Conservation (phyloP, 345 rosid genomes). For the Bruguiera parviflora region DNA sequence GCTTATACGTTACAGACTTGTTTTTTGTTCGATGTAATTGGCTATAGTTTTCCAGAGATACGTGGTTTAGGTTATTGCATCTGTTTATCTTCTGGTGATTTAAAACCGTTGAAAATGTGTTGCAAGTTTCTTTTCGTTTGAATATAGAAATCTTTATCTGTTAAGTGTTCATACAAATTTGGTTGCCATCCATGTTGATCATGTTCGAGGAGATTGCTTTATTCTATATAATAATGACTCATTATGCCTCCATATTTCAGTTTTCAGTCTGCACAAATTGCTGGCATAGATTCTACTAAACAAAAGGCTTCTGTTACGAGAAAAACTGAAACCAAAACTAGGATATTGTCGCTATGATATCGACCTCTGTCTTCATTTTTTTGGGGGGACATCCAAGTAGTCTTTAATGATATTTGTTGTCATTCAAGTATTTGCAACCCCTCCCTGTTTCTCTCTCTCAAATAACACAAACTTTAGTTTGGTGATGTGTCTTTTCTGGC, state of each 20-base stretch:
- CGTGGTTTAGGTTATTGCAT: not conserved
- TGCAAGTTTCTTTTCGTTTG: too few species aligned
- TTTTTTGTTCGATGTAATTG: constrained; percentile 2
- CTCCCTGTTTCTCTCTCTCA: not conserved
- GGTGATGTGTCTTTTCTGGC: not conserved
- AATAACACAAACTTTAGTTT: not conserved
- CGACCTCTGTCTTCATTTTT: too few species aligned
- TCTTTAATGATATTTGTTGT: too few species aligned
- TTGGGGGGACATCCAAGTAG: too few species aligned
- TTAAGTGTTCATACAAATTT: not conserved
- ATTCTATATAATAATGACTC: not conserved
- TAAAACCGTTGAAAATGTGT: not conserved
- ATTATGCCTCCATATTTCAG: not conserved
- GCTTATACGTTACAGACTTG: not conserved
- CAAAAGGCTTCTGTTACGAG: not conserved
- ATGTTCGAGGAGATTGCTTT: too few species aligned
- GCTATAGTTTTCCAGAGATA: too few species aligned
- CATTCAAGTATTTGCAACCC: not conserved
- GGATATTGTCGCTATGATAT: too few species aligned
- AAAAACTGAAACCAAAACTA: too few species aligned
- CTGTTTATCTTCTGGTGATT: not conserved
- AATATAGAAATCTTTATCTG: too few species aligned
- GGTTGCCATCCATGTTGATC: not conserved
- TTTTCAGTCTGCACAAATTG: too few species aligned
- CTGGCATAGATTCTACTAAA: too few species aligned